A percentile compares a stretch with the other conserved stretches of the same genome.
These are phyloP conservation scores for Cyberlindnera veronae DNA, from an alignment of 805 yeast species.

Conservation along the genomic window DNA sequence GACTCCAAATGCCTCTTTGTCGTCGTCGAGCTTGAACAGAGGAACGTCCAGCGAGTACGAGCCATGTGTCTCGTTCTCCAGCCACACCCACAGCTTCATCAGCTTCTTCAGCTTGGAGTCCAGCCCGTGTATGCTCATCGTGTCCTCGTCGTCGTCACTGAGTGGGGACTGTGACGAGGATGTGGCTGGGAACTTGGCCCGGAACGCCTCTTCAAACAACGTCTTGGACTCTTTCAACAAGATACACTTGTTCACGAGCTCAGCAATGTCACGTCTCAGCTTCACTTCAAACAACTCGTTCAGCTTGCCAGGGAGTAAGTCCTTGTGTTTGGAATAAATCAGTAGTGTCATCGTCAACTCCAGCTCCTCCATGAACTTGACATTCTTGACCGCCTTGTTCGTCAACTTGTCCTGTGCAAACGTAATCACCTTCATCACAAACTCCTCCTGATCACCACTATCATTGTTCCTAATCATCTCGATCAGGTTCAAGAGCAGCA, in stretches of 20 bases:
- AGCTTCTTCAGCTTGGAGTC: constrained; percentile 46
- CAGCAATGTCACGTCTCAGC: constrained; percentile 62
- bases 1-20: not conserved
- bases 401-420: constrained; percentile 64
- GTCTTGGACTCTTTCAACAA: constrained; percentile 29
- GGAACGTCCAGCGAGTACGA: constrained; percentile 1
- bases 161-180: not conserved
- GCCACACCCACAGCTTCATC: constrained; percentile 60
- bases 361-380: constrained; percentile 60
- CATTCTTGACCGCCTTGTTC: constrained; percentile 54
- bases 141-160: constrained; percentile 7
- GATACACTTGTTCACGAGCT: constrained; percentile 65
- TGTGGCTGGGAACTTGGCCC: not conserved
- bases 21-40: constrained; percentile 27
- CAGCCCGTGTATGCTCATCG: constrained; percentile 1
- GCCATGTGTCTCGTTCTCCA: constrained; percentile 42
- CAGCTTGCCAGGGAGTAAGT: constrained; percentile 49
- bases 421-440: constrained; percentile 48
- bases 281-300: constrained; percentile 54
- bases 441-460: constrained; percentile 38
- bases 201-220: constrained; percentile 13
- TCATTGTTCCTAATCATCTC: constrained; percentile 57
- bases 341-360: constrained; percentile 83
- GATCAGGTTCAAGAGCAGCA: constrained; percentile 68
- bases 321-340: constrained; percentile 39